These are phyloP conservation scores for Aspergillus hortae DNA, from an alignment of 2,329 filamentous ascomycete genomes.

Conservation along the genomic window DNA sequence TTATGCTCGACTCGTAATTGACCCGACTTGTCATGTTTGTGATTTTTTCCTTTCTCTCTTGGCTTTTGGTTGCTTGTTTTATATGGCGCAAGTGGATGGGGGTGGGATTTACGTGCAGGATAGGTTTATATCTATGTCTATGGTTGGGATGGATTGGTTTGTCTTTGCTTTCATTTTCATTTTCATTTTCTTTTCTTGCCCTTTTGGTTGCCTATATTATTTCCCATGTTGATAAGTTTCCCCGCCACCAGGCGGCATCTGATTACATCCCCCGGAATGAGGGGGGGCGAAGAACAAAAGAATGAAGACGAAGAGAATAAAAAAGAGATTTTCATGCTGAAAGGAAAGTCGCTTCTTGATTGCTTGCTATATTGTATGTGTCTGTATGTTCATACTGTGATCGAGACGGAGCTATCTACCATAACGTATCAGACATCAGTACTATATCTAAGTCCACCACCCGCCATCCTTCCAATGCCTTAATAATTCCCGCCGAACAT, in stretches of 20 bases:
- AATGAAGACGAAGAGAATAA: not conserved
- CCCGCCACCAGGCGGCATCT: not conserved
- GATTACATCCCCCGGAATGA: not conserved
- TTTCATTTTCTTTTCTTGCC: no score
- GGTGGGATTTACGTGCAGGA: not conserved
- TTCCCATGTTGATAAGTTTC: constrained; percentile 1
- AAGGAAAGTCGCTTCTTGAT: not conserved
- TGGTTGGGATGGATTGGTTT: constrained; percentile 1
- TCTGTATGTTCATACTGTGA: not conserved
- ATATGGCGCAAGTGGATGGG: not conserved
- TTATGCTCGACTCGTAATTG: constrained; percentile 6
- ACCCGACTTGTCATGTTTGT: constrained; percentile 13
- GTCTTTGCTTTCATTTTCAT: not conserved
- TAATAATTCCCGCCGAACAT: not conserved
- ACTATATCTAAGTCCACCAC: not conserved
- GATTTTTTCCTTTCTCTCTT: constrained; percentile 10
- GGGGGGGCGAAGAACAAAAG: constrained; percentile 1
- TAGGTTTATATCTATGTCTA: not conserved
- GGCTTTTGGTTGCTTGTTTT: constrained; percentile 1
- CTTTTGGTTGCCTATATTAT: not conserved
- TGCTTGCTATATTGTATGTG: no score
- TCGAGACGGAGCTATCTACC: not conserved
- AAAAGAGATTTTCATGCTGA: not conserved
- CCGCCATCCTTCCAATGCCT: not conserved
- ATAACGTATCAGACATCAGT: not conserved